Evolutionary conservation across 495 filamentous ascomycete species (phyloP).

Genomic region (Copromyces sp.): DNA sequence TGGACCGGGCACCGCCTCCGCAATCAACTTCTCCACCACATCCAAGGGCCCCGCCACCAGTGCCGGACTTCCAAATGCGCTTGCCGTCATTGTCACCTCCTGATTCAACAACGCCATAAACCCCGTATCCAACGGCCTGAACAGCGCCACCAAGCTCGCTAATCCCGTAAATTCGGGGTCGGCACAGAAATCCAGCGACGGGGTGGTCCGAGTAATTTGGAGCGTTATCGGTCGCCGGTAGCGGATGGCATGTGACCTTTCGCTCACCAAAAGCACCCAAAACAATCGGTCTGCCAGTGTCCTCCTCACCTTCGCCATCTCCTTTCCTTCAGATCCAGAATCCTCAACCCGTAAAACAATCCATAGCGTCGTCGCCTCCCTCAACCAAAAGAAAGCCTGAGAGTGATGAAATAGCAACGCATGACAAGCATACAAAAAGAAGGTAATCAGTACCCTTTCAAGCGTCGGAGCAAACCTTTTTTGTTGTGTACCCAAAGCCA

Average conservation of each 20-base stretch:
- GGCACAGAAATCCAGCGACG: conserved; percentile 13
- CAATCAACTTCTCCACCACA: conserved; percentile 47
- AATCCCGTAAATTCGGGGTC: conserved; percentile 48
- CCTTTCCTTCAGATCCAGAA: conserved; percentile 13
- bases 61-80: conserved; percentile 5
- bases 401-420: conserved; percentile 54
- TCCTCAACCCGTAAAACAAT: conserved; percentile 29
- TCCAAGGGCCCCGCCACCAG: conserved; percentile 31
- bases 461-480: conserved; percentile 36
- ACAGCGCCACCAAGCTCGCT: conserved; percentile 52
- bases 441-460: conserved; percentile 53
- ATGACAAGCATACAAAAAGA: conserved; percentile 62
- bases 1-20: conserved; percentile 26
- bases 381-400: conserved; percentile 51
- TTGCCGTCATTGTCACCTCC: conserved; percentile 30
- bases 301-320: background rate
- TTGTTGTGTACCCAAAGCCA: background rate
- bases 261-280: conserved; percentile 54
- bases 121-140: conserved; percentile 51
- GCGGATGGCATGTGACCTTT: conserved; percentile 66
- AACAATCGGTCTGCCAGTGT: conserved; percentile 34
- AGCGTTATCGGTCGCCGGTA: conserved; percentile 55
- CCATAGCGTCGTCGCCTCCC: conserved; percentile 48
- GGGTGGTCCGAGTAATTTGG: conserved; percentile 32
- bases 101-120: conserved; percentile 57